Conservation (phyloP, 305 asterid species). For the Salvia sclarea region DNA sequence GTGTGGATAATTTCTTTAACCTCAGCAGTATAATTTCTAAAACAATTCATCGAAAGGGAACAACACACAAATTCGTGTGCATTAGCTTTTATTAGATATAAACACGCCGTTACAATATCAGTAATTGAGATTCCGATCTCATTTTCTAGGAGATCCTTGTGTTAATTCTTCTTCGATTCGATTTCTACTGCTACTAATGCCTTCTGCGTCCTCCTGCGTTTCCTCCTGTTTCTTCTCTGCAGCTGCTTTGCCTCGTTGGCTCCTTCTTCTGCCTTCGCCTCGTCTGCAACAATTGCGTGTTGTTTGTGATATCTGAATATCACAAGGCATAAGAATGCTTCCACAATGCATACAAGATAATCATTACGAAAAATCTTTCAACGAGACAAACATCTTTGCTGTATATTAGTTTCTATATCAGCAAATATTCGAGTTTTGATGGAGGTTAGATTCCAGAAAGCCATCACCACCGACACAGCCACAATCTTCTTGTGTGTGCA, state of each 20-base stretch:
- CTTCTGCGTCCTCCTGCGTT: constrained; percentile 18
- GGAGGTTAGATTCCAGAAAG: constrained; percentile 86
- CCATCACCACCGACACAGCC: constrained; percentile 63
- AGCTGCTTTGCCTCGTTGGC: constrained; percentile 23
- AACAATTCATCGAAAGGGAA: no score
- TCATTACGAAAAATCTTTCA: background rate
- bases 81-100: constrained; percentile 7
- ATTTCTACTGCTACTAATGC: constrained; percentile 55
- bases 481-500: constrained; percentile 79
- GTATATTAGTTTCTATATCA: constrained; percentile 41
- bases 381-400: background rate
- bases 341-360: constrained; percentile 23
- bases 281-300: constrained; percentile 34
- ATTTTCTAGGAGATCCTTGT: background rate
- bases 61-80: no score
- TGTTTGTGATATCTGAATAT: constrained; percentile 65
- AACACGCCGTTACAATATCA: constrained; percentile 16
- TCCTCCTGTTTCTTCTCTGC: constrained; percentile 32
- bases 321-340: constrained; percentile 83
- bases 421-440: constrained; percentile 74
- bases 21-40: no score
- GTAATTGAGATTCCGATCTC: background rate
- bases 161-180: constrained; percentile 26
- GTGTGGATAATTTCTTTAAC: no score
- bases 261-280: constrained; percentile 28